Conservation (phyloP, 116 monocot species). For the Phalaenopsis hybrid region DNA sequence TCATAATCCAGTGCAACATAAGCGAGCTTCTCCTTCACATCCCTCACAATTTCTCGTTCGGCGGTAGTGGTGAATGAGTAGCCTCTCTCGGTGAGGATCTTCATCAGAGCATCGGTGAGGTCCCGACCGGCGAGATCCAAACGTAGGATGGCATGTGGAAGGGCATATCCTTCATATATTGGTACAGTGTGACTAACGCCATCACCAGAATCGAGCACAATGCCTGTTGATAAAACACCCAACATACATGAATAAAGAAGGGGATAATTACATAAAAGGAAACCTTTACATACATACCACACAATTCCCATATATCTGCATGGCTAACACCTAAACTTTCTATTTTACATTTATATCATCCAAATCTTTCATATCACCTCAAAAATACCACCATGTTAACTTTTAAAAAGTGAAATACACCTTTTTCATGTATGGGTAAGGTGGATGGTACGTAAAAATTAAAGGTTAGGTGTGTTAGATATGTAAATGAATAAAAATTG, state of each 20-base stretch:
- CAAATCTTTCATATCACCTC: no score
- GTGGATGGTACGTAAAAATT: no score
- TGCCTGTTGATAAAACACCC: conserved; percentile 20
- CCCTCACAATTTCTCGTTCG: conserved; percentile 40
- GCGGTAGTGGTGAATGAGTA: conserved; percentile 40
- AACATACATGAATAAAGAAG: neutral
- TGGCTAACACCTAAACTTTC: no score
- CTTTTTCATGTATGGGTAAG: no score
- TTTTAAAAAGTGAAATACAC: no score
- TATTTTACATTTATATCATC: no score
- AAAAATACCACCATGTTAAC: no score
- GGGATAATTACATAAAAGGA: neutral
- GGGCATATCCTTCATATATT: conserved; percentile 40
- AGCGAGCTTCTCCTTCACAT: conserved; percentile 37
- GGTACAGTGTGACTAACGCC: conserved; percentile 37
- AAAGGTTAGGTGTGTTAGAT: no score
- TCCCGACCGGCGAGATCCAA: conserved; percentile 42
- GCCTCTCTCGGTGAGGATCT: conserved; percentile 42
- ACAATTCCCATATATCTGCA: no score
- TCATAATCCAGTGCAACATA: conserved; percentile 36
- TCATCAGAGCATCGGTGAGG: conserved; percentile 38
- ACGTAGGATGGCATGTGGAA: conserved; percentile 39
- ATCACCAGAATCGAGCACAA: conserved; percentile 38
- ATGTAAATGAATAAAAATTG: no score
- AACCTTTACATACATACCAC: no score